Evolutionary conservation across 1,284 basidiomycete genomes (phyloP), one percentile per base, ranked within the genome.

Genomic region (Wolfiporia cocos): DNA sequence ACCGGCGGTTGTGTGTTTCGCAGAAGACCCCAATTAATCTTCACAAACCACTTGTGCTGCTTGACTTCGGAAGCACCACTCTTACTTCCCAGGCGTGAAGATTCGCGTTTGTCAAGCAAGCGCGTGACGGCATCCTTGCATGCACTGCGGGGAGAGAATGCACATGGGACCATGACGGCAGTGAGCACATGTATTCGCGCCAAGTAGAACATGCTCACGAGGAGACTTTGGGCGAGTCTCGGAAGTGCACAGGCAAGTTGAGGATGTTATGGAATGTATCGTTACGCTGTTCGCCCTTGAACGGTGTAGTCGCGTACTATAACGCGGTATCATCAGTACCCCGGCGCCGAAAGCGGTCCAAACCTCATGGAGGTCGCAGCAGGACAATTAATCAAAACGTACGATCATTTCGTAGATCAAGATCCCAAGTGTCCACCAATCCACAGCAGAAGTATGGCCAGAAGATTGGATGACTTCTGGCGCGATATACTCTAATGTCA

Each of bases 401-500:
- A 94, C 92, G 67, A 99, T 96, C 96, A 99, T 99, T 71, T 99
- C 96, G 70, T 95, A 97, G 56, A 99, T 92, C 57, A 99, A 77
- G 56, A 99, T 99, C 30, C 96, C 96, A 39, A 97, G 72, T 24
- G 95, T 99, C 96, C 92, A 98, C 95, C 95, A 99, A 67, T 99
- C 96, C 40, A 99, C 96, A 6, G 96, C 93, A 48, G 91, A 92
- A 28, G 95, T 97, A 67, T 99, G 96, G 12, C 96, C 96, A 62
- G 91, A 83, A 34, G 93, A 94, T 58, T 92, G 91, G 62, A 99
- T 99, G 46, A 99, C 96, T 70, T 98, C 95, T 48, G 95, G 95
- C 32, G 95, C 94, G 60, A 98, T 98, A 74, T 99, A 98, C 69
- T 98, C 94, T 92, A 63, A 34, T 22, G 41, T 49, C 41, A 50